phyloP scores from a whole-genome alignment of 2,329 filamentous ascomycete species.

The Paecilomyces sp. region DNA sequence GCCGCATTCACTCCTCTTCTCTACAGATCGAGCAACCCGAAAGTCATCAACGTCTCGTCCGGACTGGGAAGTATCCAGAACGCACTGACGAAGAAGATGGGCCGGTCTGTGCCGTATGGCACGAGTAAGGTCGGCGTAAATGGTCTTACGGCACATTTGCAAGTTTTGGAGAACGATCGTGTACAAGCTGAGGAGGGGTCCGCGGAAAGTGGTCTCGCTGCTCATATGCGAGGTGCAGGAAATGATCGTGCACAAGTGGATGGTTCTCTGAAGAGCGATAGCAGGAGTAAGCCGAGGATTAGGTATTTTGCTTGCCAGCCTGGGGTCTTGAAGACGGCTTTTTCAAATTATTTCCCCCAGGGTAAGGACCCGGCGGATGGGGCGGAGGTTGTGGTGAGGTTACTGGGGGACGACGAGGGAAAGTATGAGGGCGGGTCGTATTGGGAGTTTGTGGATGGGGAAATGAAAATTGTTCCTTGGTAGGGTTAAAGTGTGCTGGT shows the following conservation, averaged over 20 bases:
- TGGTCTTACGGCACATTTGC: conserved; percentile 24
- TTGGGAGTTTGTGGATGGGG: conserved; percentile 16
- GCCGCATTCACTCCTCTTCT: conserved; percentile 23
- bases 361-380: conserved; percentile 16
- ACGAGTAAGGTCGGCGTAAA: conserved; percentile 30
- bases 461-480: conserved; percentile 19
- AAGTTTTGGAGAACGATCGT: conserved; percentile 12
- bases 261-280: too few relatives aligned
- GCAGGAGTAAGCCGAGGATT: conserved; percentile 3
- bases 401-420: conserved; percentile 8
- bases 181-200: conserved; percentile 3
- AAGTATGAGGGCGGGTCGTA: conserved; percentile 12
- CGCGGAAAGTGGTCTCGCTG: too few relatives aligned
- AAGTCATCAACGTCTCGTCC: conserved; percentile 29
- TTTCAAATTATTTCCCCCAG: conserved; percentile 13
- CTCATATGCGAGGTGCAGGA: too few relatives aligned
- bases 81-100: conserved; percentile 26
- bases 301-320: conserved; percentile 12
- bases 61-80: conserved; percentile 29
- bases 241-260: too few relatives aligned
- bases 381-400: conserved; percentile 16
- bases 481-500: background rate
- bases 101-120: conserved; percentile 22
- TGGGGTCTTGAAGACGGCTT: conserved; percentile 18
- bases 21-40: conserved; percentile 11